Percentiles rank a stretch among this genome's conserved stretches.
phyloP scores from a whole-genome alignment of 176 grass and related monocot species.

The Oryza meyeriana region DNA sequence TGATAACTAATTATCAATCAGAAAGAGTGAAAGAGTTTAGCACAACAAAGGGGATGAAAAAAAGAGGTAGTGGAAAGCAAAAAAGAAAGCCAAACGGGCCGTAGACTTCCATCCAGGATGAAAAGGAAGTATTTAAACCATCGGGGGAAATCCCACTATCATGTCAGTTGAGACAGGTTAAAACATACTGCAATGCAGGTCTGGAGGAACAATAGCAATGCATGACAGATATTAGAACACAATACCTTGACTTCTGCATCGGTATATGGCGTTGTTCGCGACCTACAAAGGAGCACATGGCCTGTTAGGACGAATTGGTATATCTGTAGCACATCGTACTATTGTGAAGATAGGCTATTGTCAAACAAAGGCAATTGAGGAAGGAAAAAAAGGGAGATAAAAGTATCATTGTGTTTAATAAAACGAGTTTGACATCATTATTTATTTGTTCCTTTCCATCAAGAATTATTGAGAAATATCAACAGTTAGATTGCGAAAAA shows the following conservation, averaged over 20 bases:
- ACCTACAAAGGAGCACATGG: constrained; percentile 41
- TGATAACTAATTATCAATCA: neutral
- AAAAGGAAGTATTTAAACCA: neutral
- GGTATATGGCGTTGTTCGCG: constrained; percentile 69
- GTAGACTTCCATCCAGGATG: neutral
- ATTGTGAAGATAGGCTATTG: neutral
- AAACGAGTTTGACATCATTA: neutral
- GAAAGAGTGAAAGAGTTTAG: neutral
- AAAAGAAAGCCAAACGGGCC: neutral
- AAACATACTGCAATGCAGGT: neutral
- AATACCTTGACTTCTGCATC: constrained; percentile 96
- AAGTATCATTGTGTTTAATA: neutral
- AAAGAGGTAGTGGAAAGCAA: neutral
- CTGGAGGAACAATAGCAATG: neutral
- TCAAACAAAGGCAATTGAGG: neutral
- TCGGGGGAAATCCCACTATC: neutral
- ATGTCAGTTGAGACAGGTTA: constrained; percentile 15
- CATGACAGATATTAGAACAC: neutral
- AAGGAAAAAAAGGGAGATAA: neutral
- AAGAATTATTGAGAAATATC: neutral
- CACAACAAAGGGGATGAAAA: neutral
- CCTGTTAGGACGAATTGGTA: constrained; percentile 7
- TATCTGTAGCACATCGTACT: neutral
- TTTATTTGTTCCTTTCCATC: neutral
- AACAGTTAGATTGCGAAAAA: neutral